A percentile compares a stretch with the other conserved stretches of the same genome.
Evolutionary conservation across 225 moss, liverwort and hornwort species (phyloP).

Genomic region (Takakia lepidozioides): DNA sequence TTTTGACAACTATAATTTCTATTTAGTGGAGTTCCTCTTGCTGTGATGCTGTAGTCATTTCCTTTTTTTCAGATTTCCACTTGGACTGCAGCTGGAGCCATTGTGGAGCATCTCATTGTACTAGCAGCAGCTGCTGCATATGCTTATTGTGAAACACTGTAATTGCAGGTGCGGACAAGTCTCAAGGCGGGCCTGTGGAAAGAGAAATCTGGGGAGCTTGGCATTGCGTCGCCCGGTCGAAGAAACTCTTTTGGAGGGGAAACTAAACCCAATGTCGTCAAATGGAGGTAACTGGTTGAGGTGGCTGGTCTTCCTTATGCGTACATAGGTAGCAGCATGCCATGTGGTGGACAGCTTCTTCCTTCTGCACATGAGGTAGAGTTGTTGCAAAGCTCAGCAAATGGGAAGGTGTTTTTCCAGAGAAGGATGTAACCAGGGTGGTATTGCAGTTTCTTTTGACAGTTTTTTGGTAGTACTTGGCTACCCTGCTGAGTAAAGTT

Average conservation of each 20-base stretch:
- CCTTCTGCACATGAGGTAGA: too few relatives aligned
- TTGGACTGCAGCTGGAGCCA: background rate
- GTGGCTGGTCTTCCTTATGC: background rate
- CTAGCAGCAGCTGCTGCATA: background rate
- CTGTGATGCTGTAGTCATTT: background rate
- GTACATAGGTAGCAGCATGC: too few relatives aligned
- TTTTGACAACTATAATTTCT: background rate
- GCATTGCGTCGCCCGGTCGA: constrained; percentile 22
- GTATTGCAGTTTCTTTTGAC: too few relatives aligned
- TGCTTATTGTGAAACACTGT: constrained; percentile 12
- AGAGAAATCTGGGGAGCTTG: constrained; percentile 34
- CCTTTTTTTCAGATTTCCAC: background rate
- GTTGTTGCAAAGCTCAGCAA: too few relatives aligned
- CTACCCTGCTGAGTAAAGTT: too few relatives aligned
- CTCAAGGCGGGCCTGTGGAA: constrained; percentile 33
- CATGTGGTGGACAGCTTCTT: too few relatives aligned
- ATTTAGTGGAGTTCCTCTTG: background rate
- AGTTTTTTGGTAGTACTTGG: too few relatives aligned
- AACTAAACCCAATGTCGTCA: constrained; percentile 22
- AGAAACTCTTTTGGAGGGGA: constrained; percentile 59
- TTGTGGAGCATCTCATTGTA: background rate
- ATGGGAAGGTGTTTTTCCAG: too few relatives aligned
- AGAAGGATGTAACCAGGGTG: too few relatives aligned
- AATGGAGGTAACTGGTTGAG: constrained; percentile 38
- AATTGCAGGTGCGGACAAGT: constrained; percentile 42